Percentiles rank a stretch among this genome's conserved stretches.
Conservation (phyloP, 345 rosid species). For the Moricandia moricandioides region DNA sequence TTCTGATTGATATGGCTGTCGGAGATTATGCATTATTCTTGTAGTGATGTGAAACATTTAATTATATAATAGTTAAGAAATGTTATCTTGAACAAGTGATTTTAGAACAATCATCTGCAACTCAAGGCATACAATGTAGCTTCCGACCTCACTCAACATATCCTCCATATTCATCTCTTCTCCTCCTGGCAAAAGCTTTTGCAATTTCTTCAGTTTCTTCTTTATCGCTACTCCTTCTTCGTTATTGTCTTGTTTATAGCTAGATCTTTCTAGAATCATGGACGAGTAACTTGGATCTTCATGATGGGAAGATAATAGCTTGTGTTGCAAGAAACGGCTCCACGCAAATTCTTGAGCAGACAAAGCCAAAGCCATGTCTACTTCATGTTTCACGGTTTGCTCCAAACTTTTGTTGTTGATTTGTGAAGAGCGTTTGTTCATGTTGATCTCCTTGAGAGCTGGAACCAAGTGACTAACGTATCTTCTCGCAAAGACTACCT, state of each 20-base stretch:
- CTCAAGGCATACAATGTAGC: conserved; percentile 46
- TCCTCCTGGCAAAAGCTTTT: conserved; percentile 44
- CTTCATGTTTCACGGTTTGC: conserved; percentile 40
- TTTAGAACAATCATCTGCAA: conserved; percentile 39
- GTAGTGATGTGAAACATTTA: neutral
- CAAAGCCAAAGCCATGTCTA: conserved; percentile 43
- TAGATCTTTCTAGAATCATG: conserved; percentile 5
- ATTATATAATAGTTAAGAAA: conserved; percentile 6
- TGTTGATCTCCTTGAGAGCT: conserved; percentile 25
- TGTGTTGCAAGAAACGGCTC: conserved; percentile 40
- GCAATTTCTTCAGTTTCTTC: conserved; percentile 29
- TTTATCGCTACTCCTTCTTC: conserved; percentile 12
- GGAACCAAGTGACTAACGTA: conserved; percentile 39
- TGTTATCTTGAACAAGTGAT: conserved; percentile 27
- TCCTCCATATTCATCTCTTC: conserved; percentile 37
- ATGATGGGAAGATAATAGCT: conserved; percentile 25
- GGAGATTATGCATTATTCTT: too few relatives aligned
- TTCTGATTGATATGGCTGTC: too few relatives aligned
- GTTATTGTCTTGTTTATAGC: conserved; percentile 9
- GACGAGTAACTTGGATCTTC: conserved; percentile 14
- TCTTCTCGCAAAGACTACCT: conserved; percentile 28
- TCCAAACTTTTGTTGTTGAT: neutral
- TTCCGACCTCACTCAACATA: conserved; percentile 39
- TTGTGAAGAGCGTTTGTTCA: neutral
- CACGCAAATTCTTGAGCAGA: conserved; percentile 43